Percentiles rank a stretch among this genome's conserved stretches.
phyloP scores from a whole-genome alignment of 2,329 filamentous ascomycete species.

The Mycosphaerella sp. region DNA sequence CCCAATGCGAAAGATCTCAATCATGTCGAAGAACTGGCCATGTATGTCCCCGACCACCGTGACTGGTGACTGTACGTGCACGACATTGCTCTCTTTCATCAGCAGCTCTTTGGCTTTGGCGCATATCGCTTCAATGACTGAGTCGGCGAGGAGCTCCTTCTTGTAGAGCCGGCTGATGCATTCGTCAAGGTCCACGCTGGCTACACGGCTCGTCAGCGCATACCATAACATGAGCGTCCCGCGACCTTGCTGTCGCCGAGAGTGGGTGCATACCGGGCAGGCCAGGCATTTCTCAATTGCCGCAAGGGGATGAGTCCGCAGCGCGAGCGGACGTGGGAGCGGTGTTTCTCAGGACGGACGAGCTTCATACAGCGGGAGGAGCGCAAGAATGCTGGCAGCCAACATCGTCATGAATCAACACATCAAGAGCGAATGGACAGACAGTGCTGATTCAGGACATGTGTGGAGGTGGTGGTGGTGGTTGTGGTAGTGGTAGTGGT shows the following conservation, averaged over 20 bases:
- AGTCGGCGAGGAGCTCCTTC: conserved; percentile 93
- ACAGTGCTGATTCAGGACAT: not conserved
- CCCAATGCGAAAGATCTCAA: conserved; percentile 98
- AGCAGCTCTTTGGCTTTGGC: conserved; percentile 97
- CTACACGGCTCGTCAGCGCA: conserved; percentile 42
- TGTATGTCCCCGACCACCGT: conserved; percentile 98
- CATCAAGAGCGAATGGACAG: not conserved
- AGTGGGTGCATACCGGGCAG: conserved; percentile 41
- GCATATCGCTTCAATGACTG: conserved; percentile 97
- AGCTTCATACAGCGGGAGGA: conserved; percentile 17
- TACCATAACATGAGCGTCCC: not conserved
- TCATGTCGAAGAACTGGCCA: conserved; percentile 97
- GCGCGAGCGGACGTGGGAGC: not conserved
- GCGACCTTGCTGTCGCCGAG: not conserved
- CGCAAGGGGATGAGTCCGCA: conserved; percentile 9
- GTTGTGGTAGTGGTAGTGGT: too few species aligned
- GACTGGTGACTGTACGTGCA: conserved; percentile 90
- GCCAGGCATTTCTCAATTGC: conserved; percentile 40
- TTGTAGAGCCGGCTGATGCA: conserved; percentile 96
- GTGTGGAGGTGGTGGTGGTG: too few species aligned
- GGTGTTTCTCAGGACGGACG: conserved; percentile 13
- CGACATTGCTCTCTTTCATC: conserved; percentile 99
- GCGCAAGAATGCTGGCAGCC: conserved; percentile 11
- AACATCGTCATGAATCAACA: conserved; percentile 15
- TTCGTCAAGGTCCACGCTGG: conserved; percentile 96